Base-by-base conservation (phyloP, 441 rosid genomes). In the Corymbia citriodora region DNA sequence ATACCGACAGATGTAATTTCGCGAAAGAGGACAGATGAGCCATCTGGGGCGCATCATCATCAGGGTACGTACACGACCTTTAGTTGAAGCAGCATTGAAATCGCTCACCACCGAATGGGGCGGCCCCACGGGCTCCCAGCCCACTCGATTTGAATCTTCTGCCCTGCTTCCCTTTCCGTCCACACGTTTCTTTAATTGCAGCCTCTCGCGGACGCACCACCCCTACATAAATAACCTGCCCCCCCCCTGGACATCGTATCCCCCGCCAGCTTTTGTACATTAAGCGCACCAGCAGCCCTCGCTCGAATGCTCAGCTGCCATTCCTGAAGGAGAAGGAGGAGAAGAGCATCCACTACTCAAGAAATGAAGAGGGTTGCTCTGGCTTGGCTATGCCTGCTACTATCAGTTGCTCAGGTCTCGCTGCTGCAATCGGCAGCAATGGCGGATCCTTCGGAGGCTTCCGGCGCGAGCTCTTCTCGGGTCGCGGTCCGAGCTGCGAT, bases 351-450 rank as follows among this genome's bases (percentile, higher is more conserved):
- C 29, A 6, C 17, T 8, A 11, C 52, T 79, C 52, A 19, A 79
- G 85, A 45, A 45, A 79, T 79, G 85, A 79, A 13, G 18, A 79
- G n/a, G 85, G 16, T 79, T 23, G 85, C 85, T 45, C 85, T 79
- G 27, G n/a, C 85, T 2, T 79, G 85, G 85, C 85, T 79, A 19
- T 79, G 85, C 85, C 85, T 63, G 15, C 33, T 79, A 12, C 33
- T 14, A 9, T 45, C 52, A 45, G 9, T 95, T 45, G 90, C 90
- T 45, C 91, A 89, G 92, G 89, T 94, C 88, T 88, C 93, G 90
- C 61, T 85, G 74, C 48, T 92, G 27, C 94, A 92, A 85, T 40
- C 85, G 15, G 90, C 94, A 14, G 90, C 94, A 3, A 40, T 89
- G 91, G 92, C 53, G 33, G 48, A 36, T 49, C 27, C 53, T 2